Base-by-base conservation (phyloP, 495 filamentous ascomycete genomes). In the Daldinia caldariorum region DNA sequence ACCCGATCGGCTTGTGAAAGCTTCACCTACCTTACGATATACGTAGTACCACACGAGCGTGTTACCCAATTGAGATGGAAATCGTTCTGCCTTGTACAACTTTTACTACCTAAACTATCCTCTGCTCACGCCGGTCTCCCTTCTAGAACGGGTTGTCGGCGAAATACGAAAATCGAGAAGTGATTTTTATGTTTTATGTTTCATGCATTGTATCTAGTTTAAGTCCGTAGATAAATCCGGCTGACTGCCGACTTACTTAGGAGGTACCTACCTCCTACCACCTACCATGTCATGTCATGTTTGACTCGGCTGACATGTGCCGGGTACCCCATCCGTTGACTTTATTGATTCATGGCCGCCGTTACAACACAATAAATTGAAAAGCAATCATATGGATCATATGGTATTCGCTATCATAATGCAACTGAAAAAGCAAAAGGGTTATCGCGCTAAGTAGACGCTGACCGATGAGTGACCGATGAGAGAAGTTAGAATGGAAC, bases 1-100 rank as follows among this genome's bases (percentile, higher is more conserved):
- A 59, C 18, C 6, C 16, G 37, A 61, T 68, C 64, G 61, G 65
- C 65, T 72, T 68, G 65, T 72, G 70, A 72, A 72, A 68, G 70
- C 49, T 55, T 60, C 61, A 39, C 62, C 29, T 64, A 39, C 62
- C 29, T 58, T 49, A 57, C 35, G 35, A 60, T 41, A 29, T 34
- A n/a, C 38, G 18, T 26, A 26, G 26, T 58, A 18, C 43, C 39
- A 66, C 61, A 70, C 62, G 69, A 71, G 55, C 58, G 47, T 51
- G 55, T 70, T 70, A 70, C 57, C 53, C 31, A 58, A 67, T 64
- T 22, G 50, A 69, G 56, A 4, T 38, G 31, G 37, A 38, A 59
- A 59, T 53, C 18, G 31, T 41, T 63, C 32, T 22, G 43, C 22
- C 49, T 38, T 49, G 49, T 64, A 41, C 18, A 41, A 53, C 38